A percentile compares a stretch with the other conserved stretches of the same genome.
These are phyloP conservation scores for Paracorniculantispora psalliotae DNA, from an alignment of 2,329 filamentous ascomycete species.

Conservation along the genomic window DNA sequence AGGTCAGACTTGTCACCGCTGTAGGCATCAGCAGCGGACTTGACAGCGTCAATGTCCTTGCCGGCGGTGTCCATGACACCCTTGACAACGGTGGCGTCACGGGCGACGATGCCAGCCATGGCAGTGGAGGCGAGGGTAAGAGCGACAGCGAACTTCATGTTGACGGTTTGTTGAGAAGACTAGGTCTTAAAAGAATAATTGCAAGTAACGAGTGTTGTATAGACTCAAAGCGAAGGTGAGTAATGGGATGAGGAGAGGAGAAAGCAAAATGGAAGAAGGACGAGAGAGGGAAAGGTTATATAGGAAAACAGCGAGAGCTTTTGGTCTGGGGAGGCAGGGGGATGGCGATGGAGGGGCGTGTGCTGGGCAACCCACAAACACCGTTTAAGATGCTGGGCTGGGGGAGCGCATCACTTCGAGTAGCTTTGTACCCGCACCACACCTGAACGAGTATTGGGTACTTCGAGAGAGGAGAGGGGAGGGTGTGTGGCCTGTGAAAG, in stretches of 20 bases:
- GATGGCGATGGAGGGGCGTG: neutral
- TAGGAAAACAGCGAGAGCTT: neutral
- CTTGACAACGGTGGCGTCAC: neutral
- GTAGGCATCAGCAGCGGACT: conserved; percentile 11
- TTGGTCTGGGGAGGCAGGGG: neutral
- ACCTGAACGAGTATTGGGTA: neutral
- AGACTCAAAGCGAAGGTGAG: conserved; percentile 11
- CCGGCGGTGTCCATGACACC: neutral
- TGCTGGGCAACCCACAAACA: neutral
- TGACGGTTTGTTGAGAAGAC: conserved; percentile 12
- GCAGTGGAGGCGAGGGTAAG: conserved; percentile 7
- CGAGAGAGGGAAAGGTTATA: neutral
- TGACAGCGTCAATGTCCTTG: conserved; percentile 5
- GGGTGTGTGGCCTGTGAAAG: conserved; percentile 12
- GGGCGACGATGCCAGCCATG: conserved; percentile 8
- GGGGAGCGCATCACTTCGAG: neutral
- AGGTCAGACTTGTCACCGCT: conserved; percentile 13
- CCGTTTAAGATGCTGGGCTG: neutral
- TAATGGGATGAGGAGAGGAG: conserved; percentile 7
- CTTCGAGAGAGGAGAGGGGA: neutral
- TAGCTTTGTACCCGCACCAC: neutral
- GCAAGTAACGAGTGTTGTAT: conserved; percentile 13
- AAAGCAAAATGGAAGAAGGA: neutral
- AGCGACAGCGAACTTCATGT: conserved; percentile 14
- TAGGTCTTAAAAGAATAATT: neutral